Base-by-base conservation (phyloP, 805 yeast species). In the Zygosaccharomyces kombuchaensis region DNA sequence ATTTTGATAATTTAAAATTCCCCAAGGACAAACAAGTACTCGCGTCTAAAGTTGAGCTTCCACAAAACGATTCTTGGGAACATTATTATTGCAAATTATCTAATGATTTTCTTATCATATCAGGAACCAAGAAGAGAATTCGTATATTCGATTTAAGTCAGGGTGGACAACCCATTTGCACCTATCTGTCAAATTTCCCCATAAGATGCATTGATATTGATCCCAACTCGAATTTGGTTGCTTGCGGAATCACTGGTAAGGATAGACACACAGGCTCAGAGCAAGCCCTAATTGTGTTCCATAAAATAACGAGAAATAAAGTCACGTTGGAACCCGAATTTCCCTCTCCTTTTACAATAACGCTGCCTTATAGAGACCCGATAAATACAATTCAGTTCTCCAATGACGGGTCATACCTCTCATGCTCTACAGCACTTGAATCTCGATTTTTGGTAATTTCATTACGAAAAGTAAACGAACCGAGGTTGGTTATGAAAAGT, bases 281-380 rank as follows among this genome's bases (percentile, higher is more conserved):
- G 57, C 91, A 85, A 58, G 89, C 95, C 2, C 76, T 87, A 54
- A 75, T 88, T 4, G 78, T 82, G 3, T 66, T 87, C 36, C 83
- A 83, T 49, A 71, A 49, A 70, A 55, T 57, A 54, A 52, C 46
- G 36, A 45, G 50, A 16, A 56, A 57, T 23, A 50, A 51, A 26
- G 45, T 50, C 26, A 51, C 57, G 4, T 44, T 47, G 14, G 54
- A 49, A 37, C 52, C 52, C 8, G 55, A 52, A 23, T 57, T 60
- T 31, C 78, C 75, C 3, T 78, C 77, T 34, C 84, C 87, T 2
- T 74, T 83, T 8, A 80, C 89, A 1, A 80, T 89, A 26, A 83
- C 95, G 0, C 73, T 87, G 41, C 96, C 97, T 0, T 88, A 87
- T 63, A 68, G 87, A 25, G 97, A 91, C 62, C 95, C 96, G 1